phyloP scores from a whole-genome alignment of 306 rosid species.

The Acacia confusa region DNA sequence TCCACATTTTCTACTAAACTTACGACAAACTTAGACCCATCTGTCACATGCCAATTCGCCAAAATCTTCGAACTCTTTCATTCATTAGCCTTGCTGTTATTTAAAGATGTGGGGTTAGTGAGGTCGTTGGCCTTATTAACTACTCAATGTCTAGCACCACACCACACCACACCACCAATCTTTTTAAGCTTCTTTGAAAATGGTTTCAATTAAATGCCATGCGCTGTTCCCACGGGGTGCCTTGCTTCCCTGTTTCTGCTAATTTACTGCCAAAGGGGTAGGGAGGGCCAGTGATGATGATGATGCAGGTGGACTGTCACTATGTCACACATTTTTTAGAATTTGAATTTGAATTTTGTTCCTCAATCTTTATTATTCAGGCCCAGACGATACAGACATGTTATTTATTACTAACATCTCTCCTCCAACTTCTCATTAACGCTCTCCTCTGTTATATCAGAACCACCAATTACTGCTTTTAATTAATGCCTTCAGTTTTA shows the following conservation, averaged over 20 bases:
- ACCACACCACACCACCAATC: background rate
- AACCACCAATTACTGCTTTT: background rate
- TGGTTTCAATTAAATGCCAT: conserved; percentile 36
- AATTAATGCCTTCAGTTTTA: background rate
- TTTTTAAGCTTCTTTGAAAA: background rate
- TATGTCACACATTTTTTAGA: background rate
- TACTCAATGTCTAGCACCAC: background rate
- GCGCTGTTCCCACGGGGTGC: conserved; percentile 18
- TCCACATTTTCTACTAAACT: background rate
- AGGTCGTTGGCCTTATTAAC: conserved; percentile 32
- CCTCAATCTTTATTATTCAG: background rate
- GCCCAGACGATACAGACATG: background rate
- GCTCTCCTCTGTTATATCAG: background rate
- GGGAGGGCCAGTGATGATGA: background rate
- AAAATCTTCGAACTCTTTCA: background rate
- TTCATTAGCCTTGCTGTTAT: background rate
- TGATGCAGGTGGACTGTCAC: background rate
- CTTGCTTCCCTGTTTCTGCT: background rate
- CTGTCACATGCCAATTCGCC: background rate
- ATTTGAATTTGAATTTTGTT: conserved; percentile 2
- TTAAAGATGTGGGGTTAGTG: conserved; percentile 2
- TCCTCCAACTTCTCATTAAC: background rate
- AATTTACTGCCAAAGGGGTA: background rate
- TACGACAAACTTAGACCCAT: background rate
- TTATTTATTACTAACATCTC: background rate